These are phyloP conservation scores for Pseudogymnoascus sp. DNA, from an alignment of 2,329 filamentous ascomycete genomes.

Conservation along the genomic window DNA sequence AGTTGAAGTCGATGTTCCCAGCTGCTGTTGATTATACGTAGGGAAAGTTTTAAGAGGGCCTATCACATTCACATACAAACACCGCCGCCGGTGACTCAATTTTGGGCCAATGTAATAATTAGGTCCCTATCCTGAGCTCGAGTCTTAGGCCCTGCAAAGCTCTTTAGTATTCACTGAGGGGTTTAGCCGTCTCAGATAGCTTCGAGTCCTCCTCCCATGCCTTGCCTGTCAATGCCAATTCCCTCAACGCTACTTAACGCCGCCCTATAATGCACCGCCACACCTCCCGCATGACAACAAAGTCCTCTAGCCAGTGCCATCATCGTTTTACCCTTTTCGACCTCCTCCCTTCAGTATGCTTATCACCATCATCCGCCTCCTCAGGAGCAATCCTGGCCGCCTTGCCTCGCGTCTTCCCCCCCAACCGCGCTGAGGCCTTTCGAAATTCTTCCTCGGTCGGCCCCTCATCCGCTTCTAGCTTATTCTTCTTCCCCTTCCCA, in stretches of 20 bases:
- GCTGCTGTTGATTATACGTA: neutral
- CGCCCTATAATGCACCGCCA: neutral
- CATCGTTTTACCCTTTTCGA: neutral
- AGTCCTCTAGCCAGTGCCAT: neutral
- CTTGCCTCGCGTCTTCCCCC: constrained; percentile 11
- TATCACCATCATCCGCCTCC: neutral
- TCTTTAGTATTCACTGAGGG: neutral
- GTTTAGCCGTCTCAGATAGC: neutral
- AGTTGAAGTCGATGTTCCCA: neutral
- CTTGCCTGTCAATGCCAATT: neutral
- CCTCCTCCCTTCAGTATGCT: neutral
- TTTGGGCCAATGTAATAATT: neutral
- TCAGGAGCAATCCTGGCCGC: neutral
- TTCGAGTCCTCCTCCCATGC: neutral
- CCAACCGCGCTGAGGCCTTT: constrained; percentile 43
- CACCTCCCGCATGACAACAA: neutral
- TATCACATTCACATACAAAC: neutral
- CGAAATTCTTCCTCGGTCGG: constrained; percentile 54
- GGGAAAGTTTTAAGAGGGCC: neutral
- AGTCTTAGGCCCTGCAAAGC: neutral
- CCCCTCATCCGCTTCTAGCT: constrained; percentile 51
- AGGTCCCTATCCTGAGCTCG: neutral
- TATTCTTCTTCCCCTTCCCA: constrained; percentile 47
- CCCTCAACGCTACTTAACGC: neutral
- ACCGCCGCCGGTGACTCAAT: neutral